phyloP scores from a whole-genome alignment of 1,284 basidiomycete species.

The Cerrena zonata region DNA sequence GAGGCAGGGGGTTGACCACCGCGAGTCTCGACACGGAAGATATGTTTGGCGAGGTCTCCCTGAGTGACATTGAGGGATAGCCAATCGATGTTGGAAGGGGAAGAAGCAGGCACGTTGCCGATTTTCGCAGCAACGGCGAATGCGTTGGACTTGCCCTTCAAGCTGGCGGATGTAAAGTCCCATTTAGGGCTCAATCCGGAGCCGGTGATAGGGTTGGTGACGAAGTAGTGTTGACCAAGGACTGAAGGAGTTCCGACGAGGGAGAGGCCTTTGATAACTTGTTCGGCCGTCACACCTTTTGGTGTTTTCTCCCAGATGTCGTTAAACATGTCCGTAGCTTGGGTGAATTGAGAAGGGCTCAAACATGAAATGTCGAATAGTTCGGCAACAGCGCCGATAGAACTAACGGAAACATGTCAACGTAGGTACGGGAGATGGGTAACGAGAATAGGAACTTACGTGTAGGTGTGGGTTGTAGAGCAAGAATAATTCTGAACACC shows the following conservation, averaged over 20 bases:
- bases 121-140: slow-evolving; percentile 25
- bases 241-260: slow-evolving; percentile 9
- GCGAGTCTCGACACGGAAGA: slow-evolving; percentile 34
- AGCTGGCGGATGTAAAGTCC: slow-evolving; percentile 26
- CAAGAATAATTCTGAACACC: slow-evolving; percentile 35
- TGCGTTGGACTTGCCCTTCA: slow-evolving; percentile 20
- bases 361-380: slow-evolving; percentile 39
- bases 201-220: slow-evolving; percentile 18
- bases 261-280: slow-evolving; percentile 12
- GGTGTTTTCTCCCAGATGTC: slow-evolving; percentile 15
- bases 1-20: slow-evolving; percentile 35
- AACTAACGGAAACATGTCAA: slow-evolving; percentile 12
- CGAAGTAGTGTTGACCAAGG: slow-evolving; percentile 32
- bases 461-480: slow-evolving; percentile 22
- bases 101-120: slow-evolving; percentile 25
- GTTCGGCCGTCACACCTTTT: slow-evolving; percentile 8
- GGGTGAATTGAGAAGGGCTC: slow-evolving; percentile 1
- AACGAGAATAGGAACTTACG: slow-evolving; percentile 18
- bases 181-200: slow-evolving; percentile 24
- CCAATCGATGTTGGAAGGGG: slow-evolving; percentile 35
- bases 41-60: slow-evolving; percentile 31
- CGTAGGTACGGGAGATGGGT: neutral
- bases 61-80: slow-evolving; percentile 27
- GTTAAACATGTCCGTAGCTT: slow-evolving; percentile 27
- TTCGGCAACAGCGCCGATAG: slow-evolving; percentile 30